Base-by-base conservation (phyloP, 2,329 filamentous ascomycete species). In the Blastomyces parvus region DNA sequence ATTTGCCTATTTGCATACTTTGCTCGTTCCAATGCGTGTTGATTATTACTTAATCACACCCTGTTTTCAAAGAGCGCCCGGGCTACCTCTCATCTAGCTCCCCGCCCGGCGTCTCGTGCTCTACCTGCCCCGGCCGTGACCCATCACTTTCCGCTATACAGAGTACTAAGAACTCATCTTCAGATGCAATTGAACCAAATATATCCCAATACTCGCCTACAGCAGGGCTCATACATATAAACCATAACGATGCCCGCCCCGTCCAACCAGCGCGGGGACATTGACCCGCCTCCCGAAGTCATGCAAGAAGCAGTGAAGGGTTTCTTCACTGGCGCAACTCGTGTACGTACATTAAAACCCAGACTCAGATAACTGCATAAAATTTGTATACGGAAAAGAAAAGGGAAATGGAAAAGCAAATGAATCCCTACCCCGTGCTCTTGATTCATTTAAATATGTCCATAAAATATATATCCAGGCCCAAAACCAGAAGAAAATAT, bases 301-400 rank as follows among this genome's bases (percentile, higher is more conserved):
- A 76, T 74, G 14, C 71, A 72, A 22, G 70, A 78, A 64, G 78
- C 76, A 3, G 70, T 72, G 63, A 72, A 74, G 50, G 78, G 78
- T 53, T 80, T 80, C 67, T 69, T 77, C 62, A 73, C 74, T 22
- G 78, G 78, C 59, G 77, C 72, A 38, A 73, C 77, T 62, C 77
- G 77, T 59, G 76, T 78, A 71, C 65, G 76, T 72, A n/a, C n/a
- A n/a, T 46, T 38, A 33, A 8, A 30, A 13, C 46, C n/a, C n/a
- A n/a, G n/a, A 36, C 33, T 8, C 8, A 36, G 6, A 36, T 36
- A 48, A 22, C 22, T 48, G 13, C 4, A 27, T 30, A 14, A 30
- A 52, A 30, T 14, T 50, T 25, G 11, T 27, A 14, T 30, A 17
- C 14, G 25, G 0, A 2, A 27, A 30, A 30, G 9, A 27, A 25